These are phyloP conservation scores for Dorcoceras hygrometricum DNA, from an alignment of 257 asterid genomes.

Conservation along the genomic window DNA sequence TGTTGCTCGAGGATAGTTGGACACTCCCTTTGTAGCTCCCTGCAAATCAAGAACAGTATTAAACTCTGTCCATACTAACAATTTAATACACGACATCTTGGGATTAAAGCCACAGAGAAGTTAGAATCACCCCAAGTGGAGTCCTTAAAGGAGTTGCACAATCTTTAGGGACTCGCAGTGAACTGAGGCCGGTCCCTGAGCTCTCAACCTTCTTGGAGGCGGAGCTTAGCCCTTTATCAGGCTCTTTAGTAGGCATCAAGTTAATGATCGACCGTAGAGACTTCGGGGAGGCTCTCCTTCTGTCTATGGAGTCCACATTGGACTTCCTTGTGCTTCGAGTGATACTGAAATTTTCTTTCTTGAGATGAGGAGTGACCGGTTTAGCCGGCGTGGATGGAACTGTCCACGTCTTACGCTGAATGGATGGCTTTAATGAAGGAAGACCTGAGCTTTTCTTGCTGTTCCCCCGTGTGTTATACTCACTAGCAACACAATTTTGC, in stretches of 20 bases:
- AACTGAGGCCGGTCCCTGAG: conserved; percentile 29
- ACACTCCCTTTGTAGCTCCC: conserved; percentile 39
- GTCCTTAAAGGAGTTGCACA: conserved; percentile 57
- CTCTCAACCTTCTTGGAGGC: conserved; percentile 35
- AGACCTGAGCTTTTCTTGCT: conserved; percentile 53
- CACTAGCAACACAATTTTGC: conserved; percentile 39
- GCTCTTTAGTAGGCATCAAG: conserved; percentile 45
- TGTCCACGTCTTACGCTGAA: conserved; percentile 40
- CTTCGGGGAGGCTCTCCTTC: conserved; percentile 45
- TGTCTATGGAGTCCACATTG: conserved; percentile 26
- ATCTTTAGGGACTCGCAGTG: conserved; percentile 30
- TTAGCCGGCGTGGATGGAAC: conserved; percentile 45
- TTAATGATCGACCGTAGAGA: conserved; percentile 45
- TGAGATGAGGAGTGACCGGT: conserved; percentile 41
- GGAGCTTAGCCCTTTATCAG: conserved; percentile 33
- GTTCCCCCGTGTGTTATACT: conserved; percentile 43
- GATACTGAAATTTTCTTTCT: conserved; percentile 39
- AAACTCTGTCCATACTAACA: background rate
- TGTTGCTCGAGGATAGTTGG: conserved; percentile 41
- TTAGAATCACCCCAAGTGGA: conserved; percentile 39
- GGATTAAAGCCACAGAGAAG: background rate
- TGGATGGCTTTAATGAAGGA: conserved; percentile 50
- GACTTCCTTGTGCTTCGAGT: conserved; percentile 38
- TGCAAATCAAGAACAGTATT: conserved; percentile 27
- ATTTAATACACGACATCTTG: background rate